Evolutionary conservation across 768 basidiomycete genomes (phyloP).

Genomic region (Trametes coccinea): DNA sequence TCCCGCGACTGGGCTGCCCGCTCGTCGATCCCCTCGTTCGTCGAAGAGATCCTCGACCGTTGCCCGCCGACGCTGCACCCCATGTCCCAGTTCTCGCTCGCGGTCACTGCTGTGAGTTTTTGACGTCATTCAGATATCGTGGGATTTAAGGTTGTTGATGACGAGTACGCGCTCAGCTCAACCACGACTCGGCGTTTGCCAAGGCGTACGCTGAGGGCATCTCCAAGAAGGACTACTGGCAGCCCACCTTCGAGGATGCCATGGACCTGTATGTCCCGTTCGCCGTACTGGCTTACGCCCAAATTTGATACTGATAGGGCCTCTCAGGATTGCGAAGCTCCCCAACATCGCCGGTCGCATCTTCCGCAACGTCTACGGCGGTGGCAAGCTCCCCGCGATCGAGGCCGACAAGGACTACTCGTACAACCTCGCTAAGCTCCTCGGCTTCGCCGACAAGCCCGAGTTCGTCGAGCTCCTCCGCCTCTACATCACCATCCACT

Average conservation of each 20-base stretch:
- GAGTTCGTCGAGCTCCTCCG: conserved; percentile 93
- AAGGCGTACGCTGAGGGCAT: conserved; percentile 92
- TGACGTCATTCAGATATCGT: conserved; percentile 6
- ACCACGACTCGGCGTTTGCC: conserved; percentile 96
- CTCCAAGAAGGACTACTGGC: conserved; percentile 97
- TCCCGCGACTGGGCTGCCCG: conserved; percentile 96
- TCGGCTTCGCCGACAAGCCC: conserved; percentile 87
- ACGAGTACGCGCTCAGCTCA: conserved; percentile 50
- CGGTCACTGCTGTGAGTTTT: conserved; percentile 81
- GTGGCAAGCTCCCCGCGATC: conserved; percentile 85
- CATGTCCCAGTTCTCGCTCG: conserved; percentile 97
- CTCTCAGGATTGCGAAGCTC: conserved; percentile 84
- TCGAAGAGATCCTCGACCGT: conserved; percentile 95
- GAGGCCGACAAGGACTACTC: conserved; percentile 87
- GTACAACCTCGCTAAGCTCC: conserved; percentile 83
- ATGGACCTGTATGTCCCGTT: conserved; percentile 68
- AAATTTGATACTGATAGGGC: background rate
- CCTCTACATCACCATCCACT: conserved; percentile 97
- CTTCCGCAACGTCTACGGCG: conserved; percentile 84
- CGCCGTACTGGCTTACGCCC: conserved; percentile 3
- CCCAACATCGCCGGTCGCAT: conserved; percentile 95
- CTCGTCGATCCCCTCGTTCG: conserved; percentile 86
- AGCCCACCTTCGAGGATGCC: conserved; percentile 84
- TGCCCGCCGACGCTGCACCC: conserved; percentile 94
- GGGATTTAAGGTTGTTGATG: background rate